Evolutionary conservation across 208 protist genomes (phyloP).

Genomic region (Naegleria lovaniensis): DNA sequence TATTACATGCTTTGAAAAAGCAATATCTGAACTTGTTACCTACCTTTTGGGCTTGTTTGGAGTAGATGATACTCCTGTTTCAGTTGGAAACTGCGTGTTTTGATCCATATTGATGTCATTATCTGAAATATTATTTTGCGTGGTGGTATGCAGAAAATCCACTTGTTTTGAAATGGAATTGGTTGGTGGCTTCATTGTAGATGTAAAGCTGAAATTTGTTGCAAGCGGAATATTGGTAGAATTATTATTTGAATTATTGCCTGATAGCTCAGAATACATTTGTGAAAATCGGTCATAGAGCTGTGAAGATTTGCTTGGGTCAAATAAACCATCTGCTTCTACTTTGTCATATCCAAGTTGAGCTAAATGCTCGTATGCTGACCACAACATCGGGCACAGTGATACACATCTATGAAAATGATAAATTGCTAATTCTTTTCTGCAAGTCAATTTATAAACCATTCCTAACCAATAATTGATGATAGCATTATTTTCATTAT

Average conservation of each 20-base stretch:
- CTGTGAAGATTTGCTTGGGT: not conserved
- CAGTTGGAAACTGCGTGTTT: not conserved
- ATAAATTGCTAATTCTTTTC: not conserved
- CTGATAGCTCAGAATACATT: not conserved
- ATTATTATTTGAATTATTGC: not conserved
- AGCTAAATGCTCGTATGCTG: not conserved
- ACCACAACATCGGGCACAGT: not conserved
- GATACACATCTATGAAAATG: not conserved
- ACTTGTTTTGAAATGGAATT: not conserved
- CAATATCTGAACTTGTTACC: not conserved
- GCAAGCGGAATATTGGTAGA: not conserved
- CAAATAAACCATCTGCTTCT: not conserved
- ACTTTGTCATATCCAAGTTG: conserved; percentile 12
- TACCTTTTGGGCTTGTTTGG: not conserved
- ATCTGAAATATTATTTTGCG: not conserved
- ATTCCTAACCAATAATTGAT: conserved; percentile 6
- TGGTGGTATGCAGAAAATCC: not conserved
- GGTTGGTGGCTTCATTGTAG: not conserved
- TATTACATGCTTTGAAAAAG: too few species aligned
- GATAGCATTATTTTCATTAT: not conserved
- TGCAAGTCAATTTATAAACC: not conserved
- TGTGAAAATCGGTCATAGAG: not conserved
- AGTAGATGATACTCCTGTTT: not conserved
- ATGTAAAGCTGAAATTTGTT: too few species aligned
- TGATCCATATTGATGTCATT: not conserved